Percentiles rank a stretch among this genome's conserved stretches.
Evolutionary conservation across 495 filamentous ascomycete species (phyloP).

Genomic region (Daldinia loculata): DNA sequence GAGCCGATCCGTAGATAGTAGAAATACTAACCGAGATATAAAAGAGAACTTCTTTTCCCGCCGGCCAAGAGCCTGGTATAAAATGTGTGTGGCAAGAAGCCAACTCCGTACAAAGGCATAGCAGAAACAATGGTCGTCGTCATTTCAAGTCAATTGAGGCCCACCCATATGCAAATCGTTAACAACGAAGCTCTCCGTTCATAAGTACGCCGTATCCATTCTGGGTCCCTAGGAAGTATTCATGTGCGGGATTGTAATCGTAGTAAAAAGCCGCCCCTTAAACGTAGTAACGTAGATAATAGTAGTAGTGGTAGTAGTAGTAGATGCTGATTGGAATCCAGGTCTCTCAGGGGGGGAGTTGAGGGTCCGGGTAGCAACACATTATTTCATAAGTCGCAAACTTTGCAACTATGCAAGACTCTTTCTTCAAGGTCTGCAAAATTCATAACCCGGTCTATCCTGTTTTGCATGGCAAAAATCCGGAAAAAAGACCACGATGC

Average conservation of each 20-base stretch:
- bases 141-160: slow-evolving; percentile 41
- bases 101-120: slow-evolving; percentile 45
- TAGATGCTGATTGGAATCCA: slow-evolving; percentile 16
- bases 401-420: slow-evolving; percentile 57
- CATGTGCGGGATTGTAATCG: slow-evolving; percentile 40
- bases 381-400: slow-evolving; percentile 54
- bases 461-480: slow-evolving; percentile 47
- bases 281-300: slow-evolving; percentile 4
- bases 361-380: slow-evolving; percentile 37
- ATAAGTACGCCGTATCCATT: slow-evolving; percentile 49
- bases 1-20: slow-evolving; percentile 42
- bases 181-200: slow-evolving; percentile 37
- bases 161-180: slow-evolving; percentile 49
- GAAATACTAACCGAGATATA: slow-evolving; percentile 45
- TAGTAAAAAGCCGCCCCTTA: slow-evolving; percentile 35
- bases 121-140: slow-evolving; percentile 44
- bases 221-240: slow-evolving; percentile 39
- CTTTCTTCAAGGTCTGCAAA: slow-evolving; percentile 43
- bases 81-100: slow-evolving; percentile 37
- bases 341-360: slow-evolving; percentile 20
- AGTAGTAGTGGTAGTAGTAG: neutral
- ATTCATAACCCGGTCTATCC: slow-evolving; percentile 54
- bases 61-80: slow-evolving; percentile 43
- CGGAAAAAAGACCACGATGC: slow-evolving; percentile 37
- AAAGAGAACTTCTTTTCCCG: slow-evolving; percentile 45